phyloP scores from a whole-genome alignment of 768 basidiomycete genomes.

The Russula dissimulans region DNA sequence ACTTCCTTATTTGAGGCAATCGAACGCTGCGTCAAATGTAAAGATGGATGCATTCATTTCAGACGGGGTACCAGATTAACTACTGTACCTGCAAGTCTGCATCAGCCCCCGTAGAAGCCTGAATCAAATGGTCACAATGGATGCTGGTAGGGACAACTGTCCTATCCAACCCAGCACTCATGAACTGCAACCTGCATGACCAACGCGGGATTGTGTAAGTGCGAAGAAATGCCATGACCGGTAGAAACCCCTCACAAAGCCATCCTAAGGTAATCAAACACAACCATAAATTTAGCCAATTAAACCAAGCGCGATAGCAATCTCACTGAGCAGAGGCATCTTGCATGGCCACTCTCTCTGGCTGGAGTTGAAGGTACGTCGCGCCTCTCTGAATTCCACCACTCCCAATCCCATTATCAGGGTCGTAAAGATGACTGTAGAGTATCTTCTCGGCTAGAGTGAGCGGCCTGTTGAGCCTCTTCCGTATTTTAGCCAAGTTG shows the following conservation, averaged over 20 bases:
- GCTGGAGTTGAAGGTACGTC: slow-evolving; percentile 80
- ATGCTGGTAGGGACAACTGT: slow-evolving; percentile 87
- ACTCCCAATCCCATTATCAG: slow-evolving; percentile 53
- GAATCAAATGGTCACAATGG: slow-evolving; percentile 97
- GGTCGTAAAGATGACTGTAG: slow-evolving; percentile 83
- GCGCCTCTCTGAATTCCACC: slow-evolving; percentile 70
- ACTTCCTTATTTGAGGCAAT: slow-evolving; percentile 90
- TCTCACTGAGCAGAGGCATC: slow-evolving; percentile 85
- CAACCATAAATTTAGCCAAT: not conserved
- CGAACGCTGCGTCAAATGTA: slow-evolving; percentile 46
- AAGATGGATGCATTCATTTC: not conserved
- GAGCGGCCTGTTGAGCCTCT: slow-evolving; percentile 64
- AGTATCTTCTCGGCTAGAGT: slow-evolving; percentile 98
- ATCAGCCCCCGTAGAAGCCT: slow-evolving; percentile 83
- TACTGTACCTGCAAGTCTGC: slow-evolving; percentile 65
- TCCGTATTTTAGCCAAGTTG: slow-evolving; percentile 62
- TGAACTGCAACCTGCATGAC: slow-evolving; percentile 75
- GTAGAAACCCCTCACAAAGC: slow-evolving; percentile 45
- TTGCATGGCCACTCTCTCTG: slow-evolving; percentile 96
- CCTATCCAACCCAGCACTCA: slow-evolving; percentile 82
- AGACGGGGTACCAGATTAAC: not conserved
- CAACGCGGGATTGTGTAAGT: not conserved
- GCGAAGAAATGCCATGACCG: slow-evolving; percentile 20
- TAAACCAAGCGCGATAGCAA: not conserved
- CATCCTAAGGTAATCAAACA: slow-evolving; percentile 44